Conservation (phyloP, 345 rosid species). For the Eucalyptus fibrosa region DNA sequence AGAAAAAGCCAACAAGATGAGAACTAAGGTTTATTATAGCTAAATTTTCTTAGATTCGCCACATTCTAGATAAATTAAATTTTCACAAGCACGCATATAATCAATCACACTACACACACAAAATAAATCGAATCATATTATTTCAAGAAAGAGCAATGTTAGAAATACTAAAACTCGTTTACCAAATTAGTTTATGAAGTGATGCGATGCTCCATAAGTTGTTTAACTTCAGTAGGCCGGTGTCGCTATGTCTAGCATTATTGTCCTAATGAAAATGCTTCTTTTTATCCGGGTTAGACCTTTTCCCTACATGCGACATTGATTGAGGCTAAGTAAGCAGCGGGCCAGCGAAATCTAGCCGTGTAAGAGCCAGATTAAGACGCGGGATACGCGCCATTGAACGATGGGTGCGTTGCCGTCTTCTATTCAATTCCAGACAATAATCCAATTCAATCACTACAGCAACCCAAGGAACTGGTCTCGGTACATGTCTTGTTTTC, state of each 20-base stretch:
- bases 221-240: not conserved
- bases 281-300: not conserved
- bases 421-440: not conserved
- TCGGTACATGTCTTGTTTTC: not conserved
- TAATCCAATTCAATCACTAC: not conserved
- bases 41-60: accelerated
- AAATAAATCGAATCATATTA: not conserved
- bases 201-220: not conserved
- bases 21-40: not conserved
- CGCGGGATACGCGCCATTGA: too few species aligned
- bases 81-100: too few species aligned
- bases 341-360: not conserved
- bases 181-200: not conserved
- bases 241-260: not conserved
- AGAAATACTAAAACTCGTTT: not conserved
- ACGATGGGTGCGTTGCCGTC: not conserved
- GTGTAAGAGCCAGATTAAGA: not conserved
- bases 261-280: not conserved
- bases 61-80: accelerated
- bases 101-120: not conserved
- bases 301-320: not conserved
- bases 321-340: not conserved
- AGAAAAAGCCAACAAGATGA: not conserved
- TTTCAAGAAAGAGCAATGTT: not conserved
- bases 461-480: not conserved